Evolutionary conservation across 2,329 filamentous ascomycete species (phyloP).

Genomic region (Sordariomycetes sp.): DNA sequence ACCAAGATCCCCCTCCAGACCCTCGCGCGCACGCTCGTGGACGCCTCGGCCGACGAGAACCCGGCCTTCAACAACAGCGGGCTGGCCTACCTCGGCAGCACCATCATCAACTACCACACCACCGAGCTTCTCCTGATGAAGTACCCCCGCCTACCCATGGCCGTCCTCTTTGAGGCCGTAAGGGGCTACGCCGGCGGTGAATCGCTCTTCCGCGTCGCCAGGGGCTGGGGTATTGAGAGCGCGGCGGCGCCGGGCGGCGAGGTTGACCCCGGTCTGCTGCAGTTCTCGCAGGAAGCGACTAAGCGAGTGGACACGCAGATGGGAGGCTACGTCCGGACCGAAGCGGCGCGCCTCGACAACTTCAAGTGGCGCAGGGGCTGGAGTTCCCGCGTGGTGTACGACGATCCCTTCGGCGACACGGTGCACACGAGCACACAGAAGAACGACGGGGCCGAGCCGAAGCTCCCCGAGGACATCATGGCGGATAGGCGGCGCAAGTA

Average conservation of each 20-base stretch:
- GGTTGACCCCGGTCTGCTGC: slow-evolving; percentile 83
- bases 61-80: slow-evolving; percentile 80
- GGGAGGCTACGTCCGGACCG: slow-evolving; percentile 41
- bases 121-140: slow-evolving; percentile 79
- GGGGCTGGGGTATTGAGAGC: slow-evolving; percentile 84
- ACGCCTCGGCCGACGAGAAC: slow-evolving; percentile 72
- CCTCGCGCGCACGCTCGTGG: slow-evolving; percentile 75
- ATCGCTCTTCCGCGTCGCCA: slow-evolving; percentile 61
- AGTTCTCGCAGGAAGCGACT: slow-evolving; percentile 51
- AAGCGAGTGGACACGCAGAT: slow-evolving; percentile 30
- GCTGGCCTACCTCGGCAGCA: slow-evolving; percentile 68
- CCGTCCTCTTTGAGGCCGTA: slow-evolving; percentile 78
- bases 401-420: slow-evolving; percentile 73
- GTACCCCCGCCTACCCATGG: slow-evolving; percentile 83
- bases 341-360: slow-evolving; percentile 31
- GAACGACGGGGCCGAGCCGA: slow-evolving; percentile 6
- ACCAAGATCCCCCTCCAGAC: slow-evolving; percentile 75
- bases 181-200: slow-evolving; percentile 71
- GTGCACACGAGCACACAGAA: slow-evolving; percentile 17
- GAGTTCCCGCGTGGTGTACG: slow-evolving; percentile 67
- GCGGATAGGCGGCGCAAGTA: slow-evolving; percentile 13
- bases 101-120: slow-evolving; percentile 80
- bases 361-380: slow-evolving; percentile 57
- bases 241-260: slow-evolving; percentile 82
- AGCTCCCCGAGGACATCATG: slow-evolving; percentile 8